Evolutionary conservation across 139 green algal genomes (phyloP), one percentile per base, ranked within the genome.

Genomic region (Astrephomene gubernaculifera): DNA sequence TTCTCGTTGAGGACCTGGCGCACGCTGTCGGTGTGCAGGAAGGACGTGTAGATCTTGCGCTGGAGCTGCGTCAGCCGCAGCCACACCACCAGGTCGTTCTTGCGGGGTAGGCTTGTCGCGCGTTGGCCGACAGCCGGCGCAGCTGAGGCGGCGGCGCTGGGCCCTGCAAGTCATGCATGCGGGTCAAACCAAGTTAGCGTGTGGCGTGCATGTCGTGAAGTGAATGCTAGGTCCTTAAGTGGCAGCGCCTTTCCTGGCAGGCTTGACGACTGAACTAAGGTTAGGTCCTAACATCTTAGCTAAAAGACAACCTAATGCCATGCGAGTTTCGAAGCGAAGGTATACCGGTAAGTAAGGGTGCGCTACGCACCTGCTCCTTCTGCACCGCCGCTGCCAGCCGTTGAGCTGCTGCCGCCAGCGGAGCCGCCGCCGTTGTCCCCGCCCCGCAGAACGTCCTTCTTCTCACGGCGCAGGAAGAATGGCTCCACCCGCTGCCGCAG

Each of bases 61-160:
- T 98, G 96, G 64, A 93, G 61, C 0, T 90, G 83, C 74, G 92
- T 88, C 76, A 98, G 91, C 9, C 78, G 80, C 53, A 99, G 90
- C 97, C 97, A 99, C 21, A 99, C 94, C 52, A 99, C 95, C 22
- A 99, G 81, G 85, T 99, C 97, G 79, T 96, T 97, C 92, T 99
- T 99, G 69, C 79, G 82, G 3, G 87, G 85, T 83, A 94, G 78
- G 83, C 89, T 0, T 24, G 52, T 38, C 53, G 41, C 25, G 81
- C 44, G 44, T 35, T 85, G 53, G 67, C 85, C 36, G 43, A 79
- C 83, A 54, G 71, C 79, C 71, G 86, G 29, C 17, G 75, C 70
- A 41, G 54, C 68, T 35, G 43, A 27, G n/a, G 39, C 38, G 25
- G 60, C 45, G 4, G 78, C 73, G 29, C 44, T 39, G 17, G 38